These are phyloP conservation scores for Telopea speciosissima DNA, from an alignment of 177 flowering plant genomes.

Conservation along the genomic window DNA sequence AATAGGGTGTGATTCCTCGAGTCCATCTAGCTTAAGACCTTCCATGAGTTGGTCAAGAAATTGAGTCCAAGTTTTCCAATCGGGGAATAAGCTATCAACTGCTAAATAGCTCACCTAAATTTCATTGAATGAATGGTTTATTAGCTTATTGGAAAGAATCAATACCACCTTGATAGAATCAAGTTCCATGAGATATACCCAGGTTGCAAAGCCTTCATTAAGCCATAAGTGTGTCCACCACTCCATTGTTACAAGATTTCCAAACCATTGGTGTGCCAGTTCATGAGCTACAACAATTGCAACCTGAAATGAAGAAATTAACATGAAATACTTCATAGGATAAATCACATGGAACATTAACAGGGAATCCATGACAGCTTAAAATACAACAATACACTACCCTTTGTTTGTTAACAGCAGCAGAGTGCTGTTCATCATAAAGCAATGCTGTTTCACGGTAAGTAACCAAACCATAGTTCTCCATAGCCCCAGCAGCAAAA, in stretches of 20 bases:
- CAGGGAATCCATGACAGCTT: neutral
- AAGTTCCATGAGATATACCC: conserved; percentile 50
- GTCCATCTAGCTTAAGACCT: conserved; percentile 85
- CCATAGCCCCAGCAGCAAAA: conserved; percentile 99
- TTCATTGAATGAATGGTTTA: neutral
- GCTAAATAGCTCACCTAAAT: conserved; percentile 90
- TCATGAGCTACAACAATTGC: conserved; percentile 94
- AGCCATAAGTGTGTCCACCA: conserved; percentile 99
- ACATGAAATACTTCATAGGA: conserved; percentile 9
- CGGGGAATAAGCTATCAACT: conserved; percentile 78
- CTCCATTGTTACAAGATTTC: conserved; percentile 99
- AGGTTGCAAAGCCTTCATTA: conserved; percentile 99
- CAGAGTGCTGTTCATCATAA: conserved; percentile 88
- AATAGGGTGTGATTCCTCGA: conserved; percentile 91
- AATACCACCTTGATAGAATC: neutral
- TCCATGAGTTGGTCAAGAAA: conserved; percentile 73
- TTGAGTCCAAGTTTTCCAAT: conserved; percentile 97
- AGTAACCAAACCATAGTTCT: conserved; percentile 95
- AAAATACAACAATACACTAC: conserved; percentile 27
- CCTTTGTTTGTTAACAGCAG: conserved; percentile 87
- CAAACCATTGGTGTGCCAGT: conserved; percentile 99
- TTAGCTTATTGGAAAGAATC: neutral
- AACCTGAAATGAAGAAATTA: conserved; percentile 41
- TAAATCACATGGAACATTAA: neutral
- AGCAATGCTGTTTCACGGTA: conserved; percentile 89